Percentiles rank a stretch among this genome's conserved stretches.
Evolutionary conservation across 2,329 filamentous ascomycete genomes (phyloP).

Genomic region (Exophiala calicioides): DNA sequence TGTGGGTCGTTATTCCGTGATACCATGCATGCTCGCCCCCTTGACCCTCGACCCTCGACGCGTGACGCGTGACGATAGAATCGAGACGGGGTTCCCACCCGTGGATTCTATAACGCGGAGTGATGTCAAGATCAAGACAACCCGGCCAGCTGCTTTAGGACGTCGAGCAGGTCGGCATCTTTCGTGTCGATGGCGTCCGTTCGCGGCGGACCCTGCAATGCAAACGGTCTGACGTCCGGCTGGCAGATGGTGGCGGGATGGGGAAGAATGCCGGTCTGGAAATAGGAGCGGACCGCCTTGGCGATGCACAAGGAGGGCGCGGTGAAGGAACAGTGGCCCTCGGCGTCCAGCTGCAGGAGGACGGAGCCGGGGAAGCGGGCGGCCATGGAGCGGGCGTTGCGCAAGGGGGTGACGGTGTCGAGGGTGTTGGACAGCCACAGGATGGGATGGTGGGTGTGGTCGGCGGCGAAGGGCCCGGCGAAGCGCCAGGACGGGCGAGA

Average conservation of each 20-base stretch:
- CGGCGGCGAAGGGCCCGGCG: conserved; percentile 29
- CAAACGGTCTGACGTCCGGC: conserved; percentile 38
- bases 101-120: too few relatives aligned
- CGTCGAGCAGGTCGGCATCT: conserved; percentile 2
- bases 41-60: too few relatives aligned
- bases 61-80: too few relatives aligned
- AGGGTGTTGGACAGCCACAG: conserved; percentile 33
- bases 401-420: conserved; percentile 33
- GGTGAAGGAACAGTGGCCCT: conserved; percentile 35
- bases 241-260: conserved; percentile 36
- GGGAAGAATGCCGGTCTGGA: conserved; percentile 43
- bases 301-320: conserved; percentile 40
- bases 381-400: conserved; percentile 32
- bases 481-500: conserved; percentile 32
- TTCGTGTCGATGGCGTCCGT: not conserved
- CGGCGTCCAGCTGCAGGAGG: conserved; percentile 48
- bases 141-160: too few relatives aligned
- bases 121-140: too few relatives aligned
- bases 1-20: too few relatives aligned
- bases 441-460: conserved; percentile 30
- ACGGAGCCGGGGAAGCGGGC: conserved; percentile 31
- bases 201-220: not conserved
- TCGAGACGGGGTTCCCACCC: too few relatives aligned
- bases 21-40: too few relatives aligned
- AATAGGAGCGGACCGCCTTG: conserved; percentile 42